Evolutionary conservation across 2,329 filamentous ascomycete species (phyloP), one percentile per base, ranked within the genome.

Genomic region (Monilinia polystroma): DNA sequence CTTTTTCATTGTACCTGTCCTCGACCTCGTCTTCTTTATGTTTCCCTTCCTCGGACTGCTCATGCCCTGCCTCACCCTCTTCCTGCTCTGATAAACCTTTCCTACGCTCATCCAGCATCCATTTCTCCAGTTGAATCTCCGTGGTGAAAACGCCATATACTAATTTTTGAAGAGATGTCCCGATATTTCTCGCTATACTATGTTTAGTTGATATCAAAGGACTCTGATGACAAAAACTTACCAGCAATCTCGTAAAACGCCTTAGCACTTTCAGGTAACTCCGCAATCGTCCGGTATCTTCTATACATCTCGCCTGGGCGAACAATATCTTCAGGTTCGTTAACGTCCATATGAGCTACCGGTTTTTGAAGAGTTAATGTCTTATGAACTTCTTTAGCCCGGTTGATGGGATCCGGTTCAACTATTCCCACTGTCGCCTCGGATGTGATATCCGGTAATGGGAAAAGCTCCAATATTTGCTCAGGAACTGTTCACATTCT

Each of bases 221-320:
- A 20, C 8, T 26, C 8, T 23, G 35, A 62, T 2, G 47, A 51
- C 20, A 38, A 35, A 14, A 38, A 66, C 54, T 76, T 75, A 64
- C 81, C 81, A 51, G 79, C 79, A 68, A 78, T 76, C 16, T 74
- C 73, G 68, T 81, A 83, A 56, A 84, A 80, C 0, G 72, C 70
- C 54, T 74, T 81, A 0, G 80, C 81, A 3, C 72, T 69, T 10
- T 77, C 76, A 0, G 80, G 77, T 41, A 84, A 75, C 11, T 84
- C 81, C 5, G 78, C 76, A n/a, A 77, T 73, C 6, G 67, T 77
- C 20, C 78, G 77, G 69, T 78, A 81, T 5, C 75, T 68, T 47
- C 72, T 73, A 67, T 81, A 77, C 14, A 75, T 68, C 2, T 76
- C 75, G 1, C 79, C 79, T 10, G 76, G 70, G 41, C 78, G 72